A percentile compares a stretch with the other conserved stretches of the same genome.
Evolutionary conservation across 192 early-diverging fungal genomes (phyloP).

Genomic region (Entomortierella lignicola): DNA sequence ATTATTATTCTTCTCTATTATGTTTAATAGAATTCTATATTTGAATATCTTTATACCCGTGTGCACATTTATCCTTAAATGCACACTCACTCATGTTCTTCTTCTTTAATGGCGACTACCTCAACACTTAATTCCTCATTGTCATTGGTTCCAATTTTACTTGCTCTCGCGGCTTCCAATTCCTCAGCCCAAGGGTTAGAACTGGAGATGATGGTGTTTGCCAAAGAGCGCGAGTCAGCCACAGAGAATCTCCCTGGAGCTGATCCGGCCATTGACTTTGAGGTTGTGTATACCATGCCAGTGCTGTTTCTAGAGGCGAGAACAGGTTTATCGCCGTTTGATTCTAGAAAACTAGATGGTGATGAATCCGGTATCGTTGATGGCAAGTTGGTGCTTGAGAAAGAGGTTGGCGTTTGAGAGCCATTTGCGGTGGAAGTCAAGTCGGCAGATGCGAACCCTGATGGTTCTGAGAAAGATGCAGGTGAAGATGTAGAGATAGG

Average conservation of each 20-base stretch:
- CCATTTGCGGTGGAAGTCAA: slow-evolving; percentile 22
- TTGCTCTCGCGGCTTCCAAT: slow-evolving; percentile 25
- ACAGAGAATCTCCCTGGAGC: slow-evolving; percentile 40
- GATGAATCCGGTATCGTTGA: background rate
- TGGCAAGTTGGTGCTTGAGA: slow-evolving; percentile 26
- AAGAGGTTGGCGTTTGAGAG: slow-evolving; percentile 15
- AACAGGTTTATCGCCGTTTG: slow-evolving; percentile 32
- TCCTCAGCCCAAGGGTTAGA: slow-evolving; percentile 51
- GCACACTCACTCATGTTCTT: slow-evolving; percentile 1
- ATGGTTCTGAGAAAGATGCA: slow-evolving; percentile 29
- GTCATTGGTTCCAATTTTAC: background rate
- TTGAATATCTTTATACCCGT: background rate
- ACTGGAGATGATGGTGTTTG: slow-evolving; percentile 4
- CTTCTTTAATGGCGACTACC: slow-evolving; percentile 5
- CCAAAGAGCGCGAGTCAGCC: slow-evolving; percentile 37
- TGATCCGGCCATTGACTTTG: background rate
- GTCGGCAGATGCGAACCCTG: slow-evolving; percentile 24
- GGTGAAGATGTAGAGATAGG: slow-evolving; percentile 31
- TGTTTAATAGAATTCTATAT: background rate
- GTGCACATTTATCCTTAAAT: background rate
- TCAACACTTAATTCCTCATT: background rate
- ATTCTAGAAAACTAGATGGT: background rate
- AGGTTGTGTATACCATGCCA: slow-evolving; percentile 7
- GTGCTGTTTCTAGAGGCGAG: slow-evolving; percentile 41
- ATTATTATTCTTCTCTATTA: too few species aligned